Base-by-base conservation (phyloP, 2,329 filamentous ascomycete species). In the Aspergillus quadricinctus region DNA sequence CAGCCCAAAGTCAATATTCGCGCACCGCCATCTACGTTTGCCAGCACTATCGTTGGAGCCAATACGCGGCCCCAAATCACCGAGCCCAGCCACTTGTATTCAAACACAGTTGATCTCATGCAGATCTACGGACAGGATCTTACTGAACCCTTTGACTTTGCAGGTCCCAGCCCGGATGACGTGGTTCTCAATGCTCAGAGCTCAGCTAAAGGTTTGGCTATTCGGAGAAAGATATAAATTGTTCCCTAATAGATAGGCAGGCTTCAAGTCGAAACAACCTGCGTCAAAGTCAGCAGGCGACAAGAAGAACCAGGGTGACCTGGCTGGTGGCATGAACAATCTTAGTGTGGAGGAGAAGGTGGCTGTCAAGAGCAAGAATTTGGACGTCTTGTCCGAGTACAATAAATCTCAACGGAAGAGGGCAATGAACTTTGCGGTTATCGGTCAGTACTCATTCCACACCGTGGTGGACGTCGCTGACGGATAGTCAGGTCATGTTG, bases 151-250 rank as follows among this genome's bases (percentile, higher is more conserved):
- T 78, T 77, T 71, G 75, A 87, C 57, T 97, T 97, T 77, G 80
- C 87, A 80, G 85, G 86, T 71, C 92, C 93, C 54, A 97, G 92
- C 75, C 92, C 92, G 64, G 92, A 97, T 78, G 92, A 97, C 73
- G 78, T 94, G 69, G 89, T 97, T 67, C 81, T 91, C 61, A 85
- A 87, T 73, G 93, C 92, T 65, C 93, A 96, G 80, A 87, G 65
- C 60, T 73, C 69, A 67, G 73, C 87, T 77, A 89, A 92, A 90
- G 88, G 88, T 91, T 89, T 86, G 86, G 68, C 72, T 62, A 69
- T 72, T 70, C 73, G 71, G 66, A 69, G 65, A 63, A 71, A 69
- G 63, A 68, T 66, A 63, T 71, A 63, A 65, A 62, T 60, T 56
- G 57, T 51, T 57, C 58, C 69, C 72, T 77, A 75, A 77, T 74